Evolutionary conservation across 768 basidiomycete genomes (phyloP), one percentile per base, ranked within the genome.

Genomic region (Collybia sp.): DNA sequence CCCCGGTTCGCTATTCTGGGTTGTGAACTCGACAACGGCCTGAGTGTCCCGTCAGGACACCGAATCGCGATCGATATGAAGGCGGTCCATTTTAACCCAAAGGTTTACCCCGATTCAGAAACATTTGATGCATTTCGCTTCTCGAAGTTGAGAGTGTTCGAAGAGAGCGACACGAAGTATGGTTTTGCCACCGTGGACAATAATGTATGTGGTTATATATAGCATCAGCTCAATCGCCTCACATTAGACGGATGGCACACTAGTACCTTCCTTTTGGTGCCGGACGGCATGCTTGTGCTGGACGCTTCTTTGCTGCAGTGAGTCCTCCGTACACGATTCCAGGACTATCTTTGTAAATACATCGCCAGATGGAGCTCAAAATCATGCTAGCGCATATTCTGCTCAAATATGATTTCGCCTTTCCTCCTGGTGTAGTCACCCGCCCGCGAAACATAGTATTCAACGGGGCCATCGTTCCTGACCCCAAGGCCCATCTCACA

Each of bases 241-340:
- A 25, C 8, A 25, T 25, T 25, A 8, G 3, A 8, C 8, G 25
- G 25, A 25, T 25, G 25, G n/a, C 8, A 25, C 3, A 46, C 15
- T 41, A 71, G 67, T 67, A 63, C 48, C 58, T 70, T 37, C 65
- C 66, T n/a, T 71, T 69, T 53, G 64, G 68, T 51, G 64, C 63
- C 48, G 67, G 64, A n/a, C 59, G 61, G 20, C 64, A 67, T 53
- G 62, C 66, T 43, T 69, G 68, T 54, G 62, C 65, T 40, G 65
- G 66, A 17, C 55, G 63, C 37, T 65, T 66, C 50, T 68, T 69
- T 43, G 67, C 66, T 43, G 59, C 62, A 31, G 65, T 67, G 54
- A 43, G 61, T 56, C 42, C 43, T 12, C 30, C n/a, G 6, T 12
- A 19, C 13, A 38, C 30, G 25, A 5, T 1, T 13, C 8, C 31